phyloP scores from a whole-genome alignment of 148 eudicot species.

The Silene latifolia region DNA sequence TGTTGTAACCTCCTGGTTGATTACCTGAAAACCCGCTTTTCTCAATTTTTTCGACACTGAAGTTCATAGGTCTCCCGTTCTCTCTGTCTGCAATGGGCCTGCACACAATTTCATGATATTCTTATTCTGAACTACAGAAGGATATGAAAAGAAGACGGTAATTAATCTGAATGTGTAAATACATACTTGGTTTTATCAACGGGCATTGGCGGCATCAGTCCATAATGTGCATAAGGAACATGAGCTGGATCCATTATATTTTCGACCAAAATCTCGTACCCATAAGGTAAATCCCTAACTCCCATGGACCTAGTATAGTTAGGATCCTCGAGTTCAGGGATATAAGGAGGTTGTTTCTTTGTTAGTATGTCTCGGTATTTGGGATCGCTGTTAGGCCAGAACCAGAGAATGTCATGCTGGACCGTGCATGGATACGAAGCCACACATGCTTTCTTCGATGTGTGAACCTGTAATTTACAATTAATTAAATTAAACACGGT shows the following conservation, averaged over 20 bases:
- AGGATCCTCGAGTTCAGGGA: constrained; percentile 75
- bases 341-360: constrained; percentile 52
- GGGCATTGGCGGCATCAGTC: constrained; percentile 41
- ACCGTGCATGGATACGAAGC: constrained; percentile 65
- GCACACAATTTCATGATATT: not conserved
- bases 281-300: constrained; percentile 62
- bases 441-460: constrained; percentile 67
- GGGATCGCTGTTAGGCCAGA: constrained; percentile 78
- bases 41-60: constrained; percentile 44
- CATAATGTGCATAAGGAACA: constrained; percentile 87
- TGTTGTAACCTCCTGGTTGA: constrained; percentile 39
- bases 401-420: constrained; percentile 80
- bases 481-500: no score
- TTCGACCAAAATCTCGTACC: constrained; percentile 83
- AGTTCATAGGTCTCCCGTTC: constrained; percentile 72
- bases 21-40: constrained; percentile 52
- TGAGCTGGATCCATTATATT: constrained; percentile 98
- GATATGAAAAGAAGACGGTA: no score
- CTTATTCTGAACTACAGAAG: not conserved
- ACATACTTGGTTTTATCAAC: constrained; percentile 26
- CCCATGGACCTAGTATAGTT: constrained; percentile 47
- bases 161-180: constrained; percentile 6
- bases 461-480: constrained; percentile 47
- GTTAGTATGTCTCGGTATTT: constrained; percentile 39
- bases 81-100: constrained; percentile 54